Conservation (phyloP, 768 basidiomycete genomes). For the Mycena vulgaris region DNA sequence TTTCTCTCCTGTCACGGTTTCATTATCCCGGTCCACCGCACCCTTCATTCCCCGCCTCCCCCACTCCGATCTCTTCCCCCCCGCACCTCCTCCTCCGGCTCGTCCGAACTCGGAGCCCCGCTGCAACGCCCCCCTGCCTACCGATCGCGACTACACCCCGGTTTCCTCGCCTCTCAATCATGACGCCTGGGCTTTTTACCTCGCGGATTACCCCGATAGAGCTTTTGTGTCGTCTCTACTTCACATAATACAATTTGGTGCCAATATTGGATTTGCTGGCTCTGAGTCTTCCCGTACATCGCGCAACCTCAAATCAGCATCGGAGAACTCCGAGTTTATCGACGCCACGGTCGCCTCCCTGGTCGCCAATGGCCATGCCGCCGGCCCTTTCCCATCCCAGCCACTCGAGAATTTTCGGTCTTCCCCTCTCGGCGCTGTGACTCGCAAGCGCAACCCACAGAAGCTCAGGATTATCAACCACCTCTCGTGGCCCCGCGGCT, state of each 20-base stretch:
- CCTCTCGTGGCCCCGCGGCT: constrained; percentile 45
- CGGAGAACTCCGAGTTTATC: not conserved
- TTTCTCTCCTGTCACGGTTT: not conserved
- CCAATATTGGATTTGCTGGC: constrained; percentile 44
- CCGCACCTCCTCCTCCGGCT: constrained; percentile 21
- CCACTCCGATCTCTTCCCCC: constrained; percentile 18
- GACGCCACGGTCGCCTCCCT: not conserved
- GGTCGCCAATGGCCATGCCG: constrained; percentile 26
- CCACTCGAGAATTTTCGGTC: constrained; percentile 39
- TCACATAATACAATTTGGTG: constrained; percentile 25
- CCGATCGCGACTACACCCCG: not conserved
- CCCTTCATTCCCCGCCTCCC: not conserved
- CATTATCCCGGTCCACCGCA: not conserved
- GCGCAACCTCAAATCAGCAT: constrained; percentile 38
- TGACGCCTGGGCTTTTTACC: not conserved
- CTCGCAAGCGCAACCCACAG: constrained; percentile 36
- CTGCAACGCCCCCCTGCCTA: not conserved
- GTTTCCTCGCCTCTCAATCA: not conserved
- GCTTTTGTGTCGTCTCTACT: constrained; percentile 44
- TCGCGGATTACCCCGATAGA: not conserved
- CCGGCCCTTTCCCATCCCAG: constrained; percentile 40
- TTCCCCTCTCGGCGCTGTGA: constrained; percentile 46
- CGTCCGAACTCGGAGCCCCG: constrained; percentile 46
- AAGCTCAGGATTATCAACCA: constrained; percentile 37
- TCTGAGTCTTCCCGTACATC: constrained; percentile 19